Percentiles rank a stretch among this genome's conserved stretches.
Conservation (phyloP, 345 rosid genomes). For the Salix viminalis region DNA sequence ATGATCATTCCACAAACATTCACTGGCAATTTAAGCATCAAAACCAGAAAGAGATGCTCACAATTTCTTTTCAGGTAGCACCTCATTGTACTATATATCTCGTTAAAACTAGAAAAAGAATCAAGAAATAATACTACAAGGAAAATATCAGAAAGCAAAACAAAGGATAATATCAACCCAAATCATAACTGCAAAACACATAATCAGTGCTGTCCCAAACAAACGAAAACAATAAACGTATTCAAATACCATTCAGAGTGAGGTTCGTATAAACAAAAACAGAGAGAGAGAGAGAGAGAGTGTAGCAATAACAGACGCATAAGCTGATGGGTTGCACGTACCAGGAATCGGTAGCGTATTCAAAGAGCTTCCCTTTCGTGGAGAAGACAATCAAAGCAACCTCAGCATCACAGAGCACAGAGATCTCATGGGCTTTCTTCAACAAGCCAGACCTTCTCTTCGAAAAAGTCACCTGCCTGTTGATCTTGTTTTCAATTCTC, state of each 20-base stretch:
- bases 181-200: too few relatives aligned
- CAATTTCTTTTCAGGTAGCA: too few relatives aligned
- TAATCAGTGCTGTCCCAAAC: too few relatives aligned
- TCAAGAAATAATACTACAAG: too few relatives aligned
- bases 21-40: too few relatives aligned
- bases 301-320: not conserved
- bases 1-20: too few relatives aligned
- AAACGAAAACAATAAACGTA: too few relatives aligned
- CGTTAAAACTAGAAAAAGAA: too few relatives aligned
- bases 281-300: not conserved
- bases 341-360: slow-evolving; percentile 52
- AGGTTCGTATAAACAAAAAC: not conserved
- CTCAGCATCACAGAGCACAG: slow-evolving; percentile 62
- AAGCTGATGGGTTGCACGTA: slow-evolving; percentile 7
- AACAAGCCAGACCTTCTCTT: slow-evolving; percentile 54
- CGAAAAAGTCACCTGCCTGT: slow-evolving; percentile 59
- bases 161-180: too few relatives aligned
- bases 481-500: slow-evolving; percentile 68
- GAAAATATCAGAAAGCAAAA: too few relatives aligned
- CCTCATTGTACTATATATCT: too few relatives aligned
- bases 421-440: slow-evolving; percentile 68
- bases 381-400: slow-evolving; percentile 62
- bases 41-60: too few relatives aligned
- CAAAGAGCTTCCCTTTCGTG: slow-evolving; percentile 54
- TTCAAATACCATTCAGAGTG: not conserved